Conservation (phyloP, 176 grass and related monocot species). For the Lolium perenne region DNA sequence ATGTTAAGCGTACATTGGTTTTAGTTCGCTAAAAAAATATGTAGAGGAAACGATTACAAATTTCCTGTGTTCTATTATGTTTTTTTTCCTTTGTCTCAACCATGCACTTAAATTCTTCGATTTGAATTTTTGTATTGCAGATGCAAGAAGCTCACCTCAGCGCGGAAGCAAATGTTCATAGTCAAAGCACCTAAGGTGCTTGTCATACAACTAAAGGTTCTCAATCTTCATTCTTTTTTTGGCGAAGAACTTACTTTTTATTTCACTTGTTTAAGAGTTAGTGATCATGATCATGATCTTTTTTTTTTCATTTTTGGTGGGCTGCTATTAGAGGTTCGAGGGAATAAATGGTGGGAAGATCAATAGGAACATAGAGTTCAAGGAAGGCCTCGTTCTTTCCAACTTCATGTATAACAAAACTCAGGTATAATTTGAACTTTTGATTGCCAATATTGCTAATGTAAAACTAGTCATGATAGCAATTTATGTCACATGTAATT, state of each 20-base stretch:
- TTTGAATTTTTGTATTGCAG: slow-evolving; percentile 53
- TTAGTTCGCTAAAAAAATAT: not conserved
- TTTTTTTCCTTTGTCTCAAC: not conserved
- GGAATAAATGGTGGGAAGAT: slow-evolving; percentile 94
- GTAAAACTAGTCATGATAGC: slow-evolving; percentile 16
- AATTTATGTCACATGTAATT: slow-evolving; percentile 15
- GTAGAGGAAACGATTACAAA: not conserved
- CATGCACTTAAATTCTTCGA: slow-evolving; percentile 26
- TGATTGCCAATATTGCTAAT: slow-evolving; percentile 5
- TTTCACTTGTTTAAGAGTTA: slow-evolving; percentile 19
- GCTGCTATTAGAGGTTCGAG: slow-evolving; percentile 81
- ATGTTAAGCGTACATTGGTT: not conserved
- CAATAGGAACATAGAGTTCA: slow-evolving; percentile 89
- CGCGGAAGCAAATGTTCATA: slow-evolving; percentile 94
- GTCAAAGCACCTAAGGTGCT: slow-evolving; percentile 91
- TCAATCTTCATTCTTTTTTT: slow-evolving; percentile 35
- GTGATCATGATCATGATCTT: slow-evolving; percentile 27
- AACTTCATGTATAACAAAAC: slow-evolving; percentile 80
- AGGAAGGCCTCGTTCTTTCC: slow-evolving; percentile 80
- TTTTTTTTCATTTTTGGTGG: slow-evolving; percentile 9
- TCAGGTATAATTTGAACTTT: slow-evolving; percentile 56
- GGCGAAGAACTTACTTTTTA: slow-evolving; percentile 3
- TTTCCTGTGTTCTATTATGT: not conserved
- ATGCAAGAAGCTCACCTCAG: slow-evolving; percentile 90
- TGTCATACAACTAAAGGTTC: slow-evolving; percentile 98